A percentile compares a stretch with the other conserved stretches of the same genome.
Evolutionary conservation across 495 filamentous ascomycete species (phyloP).

Genomic region (Tuber aestivum): DNA sequence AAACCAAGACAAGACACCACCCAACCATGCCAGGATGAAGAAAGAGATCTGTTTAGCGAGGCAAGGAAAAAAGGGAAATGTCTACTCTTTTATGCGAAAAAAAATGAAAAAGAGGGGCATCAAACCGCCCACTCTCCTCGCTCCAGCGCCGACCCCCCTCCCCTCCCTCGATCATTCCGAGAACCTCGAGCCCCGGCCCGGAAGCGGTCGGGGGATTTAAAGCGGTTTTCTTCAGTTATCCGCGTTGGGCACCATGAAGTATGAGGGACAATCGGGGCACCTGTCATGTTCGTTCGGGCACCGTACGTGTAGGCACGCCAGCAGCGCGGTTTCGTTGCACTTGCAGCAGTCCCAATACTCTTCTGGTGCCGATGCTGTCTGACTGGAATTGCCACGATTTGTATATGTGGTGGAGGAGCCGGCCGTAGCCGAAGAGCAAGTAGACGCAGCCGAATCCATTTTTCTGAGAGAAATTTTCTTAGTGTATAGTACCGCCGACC

Average conservation of each 20-base stretch:
- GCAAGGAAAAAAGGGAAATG: background rate
- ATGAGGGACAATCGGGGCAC: background rate
- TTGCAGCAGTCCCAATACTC: background rate
- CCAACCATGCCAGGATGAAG: background rate
- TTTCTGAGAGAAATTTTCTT: background rate
- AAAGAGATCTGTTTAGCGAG: constrained; percentile 1
- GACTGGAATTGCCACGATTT: background rate
- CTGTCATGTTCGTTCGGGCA: background rate
- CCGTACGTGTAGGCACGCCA: background rate
- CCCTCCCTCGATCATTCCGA: background rate
- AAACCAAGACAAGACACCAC: background rate
- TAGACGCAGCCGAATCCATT: background rate
- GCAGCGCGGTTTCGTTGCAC: background rate
- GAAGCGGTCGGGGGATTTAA: background rate
- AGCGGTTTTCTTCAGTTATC: background rate
- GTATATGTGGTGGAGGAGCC: too few species aligned
- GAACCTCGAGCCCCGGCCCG: background rate
- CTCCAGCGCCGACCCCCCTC: background rate
- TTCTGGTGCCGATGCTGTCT: background rate
- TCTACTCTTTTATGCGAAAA: background rate
- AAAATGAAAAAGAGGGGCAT: background rate
- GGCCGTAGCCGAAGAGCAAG: background rate
- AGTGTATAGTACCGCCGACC: background rate
- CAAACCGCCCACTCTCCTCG: background rate
- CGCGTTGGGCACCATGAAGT: background rate